phyloP scores from a whole-genome alignment of 257 asterid genomes.

The Petunia axillaris region DNA sequence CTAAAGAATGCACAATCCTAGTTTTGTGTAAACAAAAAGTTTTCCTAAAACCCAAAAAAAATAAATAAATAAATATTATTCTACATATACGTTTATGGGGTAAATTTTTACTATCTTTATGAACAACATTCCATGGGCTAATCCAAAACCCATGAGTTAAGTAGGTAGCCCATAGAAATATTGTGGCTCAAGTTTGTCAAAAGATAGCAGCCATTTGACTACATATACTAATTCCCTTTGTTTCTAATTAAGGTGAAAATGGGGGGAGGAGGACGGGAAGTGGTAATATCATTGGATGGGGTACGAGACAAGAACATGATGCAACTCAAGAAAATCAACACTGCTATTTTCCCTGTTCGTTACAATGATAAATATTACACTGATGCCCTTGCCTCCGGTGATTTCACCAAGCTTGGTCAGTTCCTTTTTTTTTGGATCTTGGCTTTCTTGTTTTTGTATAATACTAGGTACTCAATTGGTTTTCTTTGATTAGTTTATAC shows the following conservation, averaged over 20 bases:
- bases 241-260: not conserved
- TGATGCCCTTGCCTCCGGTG: slow-evolving; percentile 90
- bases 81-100: too few species aligned
- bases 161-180: too few species aligned
- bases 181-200: too few species aligned
- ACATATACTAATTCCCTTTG: too few species aligned
- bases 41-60: too few species aligned
- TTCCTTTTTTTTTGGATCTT: not conserved
- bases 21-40: too few species aligned
- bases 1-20: too few species aligned
- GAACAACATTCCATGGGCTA: too few species aligned
- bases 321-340: slow-evolving; percentile 94
- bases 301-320: slow-evolving; percentile 90
- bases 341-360: slow-evolving; percentile 85
- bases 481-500: not conserved
- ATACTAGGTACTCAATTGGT: not conserved
- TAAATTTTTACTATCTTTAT: too few species aligned
- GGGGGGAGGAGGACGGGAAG: slow-evolving; percentile 52
- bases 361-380: slow-evolving; percentile 90
- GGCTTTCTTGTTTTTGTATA: not conserved
- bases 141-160: too few species aligned
- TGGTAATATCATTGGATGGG: slow-evolving; percentile 72
- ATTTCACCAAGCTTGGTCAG: slow-evolving; percentile 87
- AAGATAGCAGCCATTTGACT: too few species aligned
- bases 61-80: too few species aligned